A percentile compares a stretch with the other conserved stretches of the same genome.
Evolutionary conservation across 345 rosid species (phyloP).

Genomic region (Eucalyptus urophylla): DNA sequence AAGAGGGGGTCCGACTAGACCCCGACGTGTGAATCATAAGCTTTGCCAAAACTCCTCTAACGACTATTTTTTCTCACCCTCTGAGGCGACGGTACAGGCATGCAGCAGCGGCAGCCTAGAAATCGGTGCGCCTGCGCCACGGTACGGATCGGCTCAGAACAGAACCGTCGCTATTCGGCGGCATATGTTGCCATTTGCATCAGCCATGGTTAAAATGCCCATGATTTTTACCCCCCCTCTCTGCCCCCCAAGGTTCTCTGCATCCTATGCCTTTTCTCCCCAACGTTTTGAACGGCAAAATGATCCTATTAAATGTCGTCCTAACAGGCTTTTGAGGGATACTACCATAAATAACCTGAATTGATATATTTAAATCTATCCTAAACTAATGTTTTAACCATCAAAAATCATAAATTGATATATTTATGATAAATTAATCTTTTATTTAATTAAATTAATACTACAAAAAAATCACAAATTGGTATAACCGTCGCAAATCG

Average conservation of each 20-base stretch:
- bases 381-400: no score
- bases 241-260: background rate
- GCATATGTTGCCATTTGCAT: no score
- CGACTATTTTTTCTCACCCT: background rate
- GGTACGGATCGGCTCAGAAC: background rate
- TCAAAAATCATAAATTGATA: no score
- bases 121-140: background rate
- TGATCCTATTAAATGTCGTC: background rate
- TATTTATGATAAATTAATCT: no score
- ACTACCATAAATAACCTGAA: no score
- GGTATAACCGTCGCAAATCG: rapidly evolving
- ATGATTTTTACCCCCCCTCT: background rate
- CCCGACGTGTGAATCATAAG: background rate
- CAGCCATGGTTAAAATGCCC: background rate
- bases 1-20: background rate
- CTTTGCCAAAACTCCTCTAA: background rate
- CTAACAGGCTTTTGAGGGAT: no score
- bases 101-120: background rate
- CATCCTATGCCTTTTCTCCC: background rate
- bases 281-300: background rate
- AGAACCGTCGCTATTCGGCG: background rate
- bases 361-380: no score
- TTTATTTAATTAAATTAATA: no score
- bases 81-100: background rate
- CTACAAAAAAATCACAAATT: no score